Base-by-base conservation (phyloP, 768 basidiomycete genomes). In the Russula sp. region DNA sequence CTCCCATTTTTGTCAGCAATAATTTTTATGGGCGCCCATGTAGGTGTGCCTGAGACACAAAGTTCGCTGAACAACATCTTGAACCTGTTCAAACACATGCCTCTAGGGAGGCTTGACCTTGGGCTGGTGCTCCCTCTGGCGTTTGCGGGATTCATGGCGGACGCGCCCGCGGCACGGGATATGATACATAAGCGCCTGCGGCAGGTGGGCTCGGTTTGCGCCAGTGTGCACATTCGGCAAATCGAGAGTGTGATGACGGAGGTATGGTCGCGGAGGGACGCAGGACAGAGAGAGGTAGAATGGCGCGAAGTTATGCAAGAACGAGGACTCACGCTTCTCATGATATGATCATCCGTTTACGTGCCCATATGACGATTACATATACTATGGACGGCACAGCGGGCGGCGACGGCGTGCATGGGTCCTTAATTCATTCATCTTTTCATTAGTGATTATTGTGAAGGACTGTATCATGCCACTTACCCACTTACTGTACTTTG, bases 291-390 rank as follows among this genome's bases (percentile, higher is more conserved):
- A 30, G 59, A 62, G 34, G 56, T 68, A 24, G 63, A 64, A 26
- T 69, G 68, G 68, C 62, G 68, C 38, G 68, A 69, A 0, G 62
- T 69, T 48, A 69, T 69, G 68, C 68, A 62, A 34, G 68, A 67
- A 18, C 66, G 60, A 22, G 68, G 68, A 40, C 60, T 64, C 20
- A 68, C 66, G 56, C 62, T 68, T 64, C 59, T 69, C 53, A 62
- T 69, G 59, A 60, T 69, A 51, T 69, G 61, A 67, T 38, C 14
- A 14, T n/a, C 38, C 42, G 28, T 53, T 30, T 30, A 56, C 24
- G 55, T 38, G 53, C 48, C 26, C 20, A 52, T 16, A 56, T 24
- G 34, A 65, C 24, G 42, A 65, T 42, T 57, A 52, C 40, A 44
- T 36, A 22, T 60, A 65, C 44, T 30, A 62, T 51, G 58, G 63